Percentiles rank a stretch among this genome's conserved stretches.
phyloP scores from a whole-genome alignment of 768 basidiomycete genomes.

The Leccinellum luteum region DNA sequence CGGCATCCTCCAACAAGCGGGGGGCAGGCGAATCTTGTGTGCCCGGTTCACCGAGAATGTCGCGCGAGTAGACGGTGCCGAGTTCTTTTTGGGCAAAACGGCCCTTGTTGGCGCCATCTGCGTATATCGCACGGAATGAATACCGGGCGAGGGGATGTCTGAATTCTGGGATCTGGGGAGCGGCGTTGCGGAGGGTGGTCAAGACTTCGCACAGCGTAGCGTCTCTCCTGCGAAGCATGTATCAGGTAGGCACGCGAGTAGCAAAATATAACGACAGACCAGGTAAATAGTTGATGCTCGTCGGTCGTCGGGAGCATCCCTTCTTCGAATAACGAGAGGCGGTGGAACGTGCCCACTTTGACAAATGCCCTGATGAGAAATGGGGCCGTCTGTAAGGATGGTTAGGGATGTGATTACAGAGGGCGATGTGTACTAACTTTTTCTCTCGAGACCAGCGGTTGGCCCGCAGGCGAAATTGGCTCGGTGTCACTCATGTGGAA shows the following conservation, averaged over 20 bases:
- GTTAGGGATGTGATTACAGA: neutral
- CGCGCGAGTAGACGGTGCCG: constrained; percentile 78
- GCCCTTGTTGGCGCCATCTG: constrained; percentile 69
- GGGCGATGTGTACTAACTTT: constrained; percentile 37
- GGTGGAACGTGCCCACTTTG: constrained; percentile 78
- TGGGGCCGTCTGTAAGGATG: constrained; percentile 57
- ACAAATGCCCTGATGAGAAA: constrained; percentile 82
- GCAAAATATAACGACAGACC: constrained; percentile 41
- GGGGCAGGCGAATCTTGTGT: constrained; percentile 54
- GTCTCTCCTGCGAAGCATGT: constrained; percentile 58
- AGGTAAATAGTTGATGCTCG: constrained; percentile 80
- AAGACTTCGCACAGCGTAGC: constrained; percentile 77
- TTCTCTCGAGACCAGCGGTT: constrained; percentile 52
- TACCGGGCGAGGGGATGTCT: constrained; percentile 81
- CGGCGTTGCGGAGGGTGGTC: constrained; percentile 70
- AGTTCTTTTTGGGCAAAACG: constrained; percentile 75
- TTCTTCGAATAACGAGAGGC: constrained; percentile 72
- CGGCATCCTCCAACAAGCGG: constrained; percentile 54
- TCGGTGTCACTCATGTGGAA: constrained; percentile 36
- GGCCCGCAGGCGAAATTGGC: constrained; percentile 41
- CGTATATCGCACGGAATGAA: constrained; percentile 77
- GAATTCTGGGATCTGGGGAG: constrained; percentile 67
- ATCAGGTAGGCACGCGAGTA: neutral
- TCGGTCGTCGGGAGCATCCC: constrained; percentile 73
- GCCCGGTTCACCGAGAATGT: constrained; percentile 80